Base-by-base conservation (phyloP, 177 flowering plant species). In the Vitis hybrid region DNA sequence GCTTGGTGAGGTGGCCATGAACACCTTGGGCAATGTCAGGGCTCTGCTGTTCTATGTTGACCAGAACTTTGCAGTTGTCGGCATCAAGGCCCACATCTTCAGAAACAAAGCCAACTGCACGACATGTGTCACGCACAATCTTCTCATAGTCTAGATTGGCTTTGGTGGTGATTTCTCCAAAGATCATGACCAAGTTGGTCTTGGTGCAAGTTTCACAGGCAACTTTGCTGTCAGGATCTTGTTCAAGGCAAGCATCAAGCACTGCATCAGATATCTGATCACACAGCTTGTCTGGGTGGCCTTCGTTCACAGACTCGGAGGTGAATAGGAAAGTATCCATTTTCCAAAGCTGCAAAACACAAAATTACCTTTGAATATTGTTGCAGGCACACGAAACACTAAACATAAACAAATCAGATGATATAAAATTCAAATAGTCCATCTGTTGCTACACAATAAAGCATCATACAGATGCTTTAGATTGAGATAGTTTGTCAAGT, bases 11-110 rank as follows among this genome's bases (percentile, higher is more conserved):
- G 45, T 84, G 82, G 26, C 87, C 87, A 40, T 86, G 87, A 51
- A 84, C 87, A 75, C 89, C 86, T 69, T 81, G 86, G 10, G 89
- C 89, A 72, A 86, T 86, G 55, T 86, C 89, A 55, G 88, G 88
- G 74, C 87, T 84, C 72, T 86, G 89, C 61, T 86, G 86, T 67
- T 84, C 89, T 54, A 86, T 86, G 84, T 83, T 66, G 1, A 84
- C 87, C 66, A 84, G 57, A 62, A 84, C 88, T 73, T 85, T 85
- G 78, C 88, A 85, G 80, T 82, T 70, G 69, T 82, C 87, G 14
- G 87, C 87, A 64, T 85, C 88, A 67, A 85, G 87, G 68, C 88
- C 88, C 10, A 85, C 88, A 66, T 83, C 82, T 17, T 76, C 78
- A 1, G 87, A 85, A 2, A 85, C 80, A 50, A 85, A 85, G 13